phyloP scores from a whole-genome alignment of 2,329 filamentous ascomycete species.

The Paramyrothecium roridum region DNA sequence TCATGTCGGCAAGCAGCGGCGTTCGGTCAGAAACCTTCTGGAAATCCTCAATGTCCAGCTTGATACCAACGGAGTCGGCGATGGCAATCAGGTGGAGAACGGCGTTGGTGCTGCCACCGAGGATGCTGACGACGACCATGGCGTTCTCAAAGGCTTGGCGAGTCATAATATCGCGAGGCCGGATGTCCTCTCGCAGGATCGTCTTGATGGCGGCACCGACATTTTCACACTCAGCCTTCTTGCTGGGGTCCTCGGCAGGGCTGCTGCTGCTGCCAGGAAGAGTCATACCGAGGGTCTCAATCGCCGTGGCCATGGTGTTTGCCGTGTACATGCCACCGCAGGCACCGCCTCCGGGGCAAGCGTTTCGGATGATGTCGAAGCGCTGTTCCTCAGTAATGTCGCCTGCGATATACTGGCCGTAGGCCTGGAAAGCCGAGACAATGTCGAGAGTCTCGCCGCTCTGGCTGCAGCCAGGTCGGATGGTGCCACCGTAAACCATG shows the following conservation, averaged over 20 bases:
- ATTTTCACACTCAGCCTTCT: conserved; percentile 68
- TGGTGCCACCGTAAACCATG: conserved; percentile 97
- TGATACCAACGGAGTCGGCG: conserved; percentile 75
- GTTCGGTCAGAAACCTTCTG: conserved; percentile 76
- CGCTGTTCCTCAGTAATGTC: conserved; percentile 88
- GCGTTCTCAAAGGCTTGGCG: conserved; percentile 80
- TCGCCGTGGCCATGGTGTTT: conserved; percentile 89
- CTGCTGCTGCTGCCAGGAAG: conserved; percentile 80
- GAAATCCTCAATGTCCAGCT: conserved; percentile 84
- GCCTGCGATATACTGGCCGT: conserved; percentile 89
- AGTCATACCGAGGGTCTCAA: conserved; percentile 87
- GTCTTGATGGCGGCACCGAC: conserved; percentile 73
- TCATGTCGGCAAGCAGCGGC: conserved; percentile 78
- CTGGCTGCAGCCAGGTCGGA: conserved; percentile 82
- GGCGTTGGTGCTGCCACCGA: conserved; percentile 81
- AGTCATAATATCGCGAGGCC: conserved; percentile 75
- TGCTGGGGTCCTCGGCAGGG: conserved; percentile 70
- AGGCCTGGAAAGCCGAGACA: conserved; percentile 95
- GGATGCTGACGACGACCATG: conserved; percentile 79
- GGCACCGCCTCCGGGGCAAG: conserved; percentile 65
- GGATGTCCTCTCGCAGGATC: conserved; percentile 72
- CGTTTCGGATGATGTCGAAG: conserved; percentile 91
- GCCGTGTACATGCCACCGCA: conserved; percentile 91
- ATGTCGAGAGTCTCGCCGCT: conserved; percentile 82
- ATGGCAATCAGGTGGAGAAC: conserved; percentile 84